Evolutionary conservation across 345 rosid genomes (phyloP), one percentile per base, ranked within the genome.

Genomic region (Corchorus olitorius): DNA sequence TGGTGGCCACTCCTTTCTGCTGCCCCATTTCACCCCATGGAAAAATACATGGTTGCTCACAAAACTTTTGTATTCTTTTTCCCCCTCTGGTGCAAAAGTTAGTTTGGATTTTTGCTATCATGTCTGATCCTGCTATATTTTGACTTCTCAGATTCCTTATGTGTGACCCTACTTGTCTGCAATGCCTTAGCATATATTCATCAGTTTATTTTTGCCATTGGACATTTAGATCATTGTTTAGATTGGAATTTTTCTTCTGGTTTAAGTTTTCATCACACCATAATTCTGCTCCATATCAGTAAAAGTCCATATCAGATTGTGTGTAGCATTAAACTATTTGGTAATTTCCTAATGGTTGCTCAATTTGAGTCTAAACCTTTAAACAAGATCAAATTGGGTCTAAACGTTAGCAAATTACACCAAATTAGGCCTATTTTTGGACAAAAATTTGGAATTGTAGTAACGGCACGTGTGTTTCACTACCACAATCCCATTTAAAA

Each of bases 61-160:
- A 53, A 73, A 54, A 52, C 53, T 77, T 81, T 62, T 60, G 4
- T 53, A 34, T 34, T 19, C 52, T 79, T 68, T 64, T 46, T 56
- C 53, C 63, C 74, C 53, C 63, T 76, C 73, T 69, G 81, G 63
- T 76, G 70, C 77, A 78, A 85, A 89, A 83, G 87, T 54, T 50
- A 0, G 81, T 54, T 83, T 83, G 87, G 87, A 81, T 81, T 79
- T 81, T 64, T 64, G 84, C 77, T 68, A 77, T 86, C 69, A 81
- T 87, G 87, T 83, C 84, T 63, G 76, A 80, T 86, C 63, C 81
- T 84, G 84, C 81, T 82, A 13, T 70, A 70, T 73, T 81, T 84
- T 81, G 74, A 70, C 61, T 70, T 52, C 2, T 70, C 48, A 52
- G 48, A 70, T 33, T 70, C 60, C 73, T 9, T 34, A 68, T 3